These are phyloP conservation scores for Pythium dissimile DNA, from an alignment of 352 stramenopile genomes.

Conservation along the genomic window DNA sequence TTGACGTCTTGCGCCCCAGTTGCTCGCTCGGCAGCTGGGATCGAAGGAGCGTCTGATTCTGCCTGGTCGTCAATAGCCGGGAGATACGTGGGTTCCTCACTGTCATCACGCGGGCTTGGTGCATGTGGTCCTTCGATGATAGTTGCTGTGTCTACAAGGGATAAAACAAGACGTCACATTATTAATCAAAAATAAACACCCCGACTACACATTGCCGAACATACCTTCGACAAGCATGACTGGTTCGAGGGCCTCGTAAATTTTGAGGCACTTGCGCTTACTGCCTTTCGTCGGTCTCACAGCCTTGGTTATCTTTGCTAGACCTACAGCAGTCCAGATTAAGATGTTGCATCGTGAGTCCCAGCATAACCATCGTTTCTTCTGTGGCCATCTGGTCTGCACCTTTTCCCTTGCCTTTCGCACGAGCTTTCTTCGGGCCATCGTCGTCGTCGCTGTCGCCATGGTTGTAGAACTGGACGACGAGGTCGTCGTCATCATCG, in stretches of 20 bases:
- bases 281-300: background rate
- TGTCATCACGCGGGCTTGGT: background rate
- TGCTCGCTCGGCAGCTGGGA: background rate
- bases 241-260: background rate
- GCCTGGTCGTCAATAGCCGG: background rate
- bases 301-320: background rate
- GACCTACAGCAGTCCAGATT: no score
- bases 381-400: background rate
- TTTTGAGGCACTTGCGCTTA: background rate
- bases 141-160: background rate
- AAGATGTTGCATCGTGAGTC: no score
- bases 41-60: background rate
- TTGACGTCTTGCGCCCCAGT: no score
- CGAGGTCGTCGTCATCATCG: background rate
- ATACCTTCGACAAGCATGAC: background rate
- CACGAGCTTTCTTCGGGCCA: background rate
- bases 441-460: background rate
- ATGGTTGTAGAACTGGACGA: slow-evolving; percentile 9
- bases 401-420: slow-evolving; percentile 4
- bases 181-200: background rate
- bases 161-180: background rate
- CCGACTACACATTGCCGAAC: background rate
- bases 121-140: slow-evolving; percentile 12
- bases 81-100: background rate
- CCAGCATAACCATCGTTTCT: background rate